These are phyloP conservation scores for Fagopyrum tataricum DNA, from an alignment of 148 eudicot genomes.

Conservation along the genomic window DNA sequence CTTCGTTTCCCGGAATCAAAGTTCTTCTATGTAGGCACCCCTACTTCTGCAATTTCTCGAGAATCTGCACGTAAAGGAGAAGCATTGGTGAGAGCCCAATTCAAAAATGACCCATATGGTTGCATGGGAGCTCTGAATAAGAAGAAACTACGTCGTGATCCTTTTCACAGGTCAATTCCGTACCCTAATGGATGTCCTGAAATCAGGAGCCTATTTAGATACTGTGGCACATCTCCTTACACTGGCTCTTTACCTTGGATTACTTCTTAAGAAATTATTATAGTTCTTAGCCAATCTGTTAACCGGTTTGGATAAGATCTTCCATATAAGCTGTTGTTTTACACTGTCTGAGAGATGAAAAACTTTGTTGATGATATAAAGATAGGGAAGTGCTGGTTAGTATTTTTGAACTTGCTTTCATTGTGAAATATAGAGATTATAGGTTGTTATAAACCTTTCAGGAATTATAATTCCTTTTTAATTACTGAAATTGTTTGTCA, in stretches of 20 bases:
- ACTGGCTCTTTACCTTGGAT: conserved; percentile 78
- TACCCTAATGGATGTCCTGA: conserved; percentile 95
- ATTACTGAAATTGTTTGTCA: too few species aligned
- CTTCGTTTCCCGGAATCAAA: conserved; percentile 62
- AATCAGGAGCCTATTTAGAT: conserved; percentile 64
- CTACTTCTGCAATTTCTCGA: conserved; percentile 58
- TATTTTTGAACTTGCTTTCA: not conserved
- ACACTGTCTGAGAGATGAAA: not conserved
- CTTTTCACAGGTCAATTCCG: conserved; percentile 84
- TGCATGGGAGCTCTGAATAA: conserved; percentile 65
- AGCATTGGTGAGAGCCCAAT: conserved; percentile 75
- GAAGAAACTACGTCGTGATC: conserved; percentile 76
- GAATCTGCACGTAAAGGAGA: conserved; percentile 84
- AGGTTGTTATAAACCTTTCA: too few species aligned
- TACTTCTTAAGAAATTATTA: not conserved
- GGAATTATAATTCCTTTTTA: too few species aligned
- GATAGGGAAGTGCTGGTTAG: not conserved
- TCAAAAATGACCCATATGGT: conserved; percentile 80
- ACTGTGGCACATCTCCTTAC: conserved; percentile 60
- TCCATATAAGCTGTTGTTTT: not conserved
- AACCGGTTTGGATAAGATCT: not conserved
- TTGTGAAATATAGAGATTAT: not conserved
- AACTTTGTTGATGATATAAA: not conserved
- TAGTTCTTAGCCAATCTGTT: conserved; percentile 2
- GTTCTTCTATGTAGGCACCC: conserved; percentile 73